These are phyloP conservation scores for Aurifilum marmelostoma DNA, from an alignment of 2,329 filamentous ascomycete genomes.

Conservation along the genomic window DNA sequence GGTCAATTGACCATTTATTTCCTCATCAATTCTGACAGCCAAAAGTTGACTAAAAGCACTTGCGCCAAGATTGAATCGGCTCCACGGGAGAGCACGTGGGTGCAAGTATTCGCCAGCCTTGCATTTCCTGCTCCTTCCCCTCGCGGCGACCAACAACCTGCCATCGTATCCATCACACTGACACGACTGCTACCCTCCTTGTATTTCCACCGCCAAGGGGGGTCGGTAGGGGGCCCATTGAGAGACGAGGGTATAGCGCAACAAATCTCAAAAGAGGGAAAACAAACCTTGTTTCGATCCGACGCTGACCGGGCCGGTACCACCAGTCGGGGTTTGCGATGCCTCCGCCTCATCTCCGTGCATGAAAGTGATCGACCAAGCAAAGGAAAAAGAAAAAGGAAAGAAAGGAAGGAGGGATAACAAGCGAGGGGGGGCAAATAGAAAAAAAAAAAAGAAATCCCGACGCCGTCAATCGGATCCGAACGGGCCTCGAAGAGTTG, in stretches of 20 bases:
- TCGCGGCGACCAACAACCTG: not conserved
- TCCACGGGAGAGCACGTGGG: slow-evolving; percentile 17
- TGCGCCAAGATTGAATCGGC: not conserved
- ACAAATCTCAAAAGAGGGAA: not conserved
- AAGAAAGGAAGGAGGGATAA: not conserved
- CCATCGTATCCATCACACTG: not conserved
- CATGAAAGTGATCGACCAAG: not conserved
- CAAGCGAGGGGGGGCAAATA: not conserved
- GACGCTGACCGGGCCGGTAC: not conserved
- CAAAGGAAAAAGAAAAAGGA: not conserved
- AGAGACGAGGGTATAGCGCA: not conserved
- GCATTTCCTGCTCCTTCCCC: too few species aligned
- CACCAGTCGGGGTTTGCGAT: not conserved
- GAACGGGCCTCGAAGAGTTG: not conserved
- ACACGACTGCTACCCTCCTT: not conserved
- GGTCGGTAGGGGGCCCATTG: too few species aligned
- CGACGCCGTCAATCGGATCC: not conserved
- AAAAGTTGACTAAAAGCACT: not conserved
- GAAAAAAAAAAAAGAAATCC: too few species aligned
- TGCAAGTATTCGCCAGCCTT: slow-evolving; percentile 12
- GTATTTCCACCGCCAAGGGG: not conserved
- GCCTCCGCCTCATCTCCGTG: not conserved
- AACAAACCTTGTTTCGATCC: too few species aligned
- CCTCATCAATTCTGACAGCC: too few species aligned
- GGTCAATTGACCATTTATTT: not conserved